Evolutionary conservation across 2,329 filamentous ascomycete genomes (phyloP), one percentile per base, ranked within the genome.

Genomic region (Xylariaceae sp.): DNA sequence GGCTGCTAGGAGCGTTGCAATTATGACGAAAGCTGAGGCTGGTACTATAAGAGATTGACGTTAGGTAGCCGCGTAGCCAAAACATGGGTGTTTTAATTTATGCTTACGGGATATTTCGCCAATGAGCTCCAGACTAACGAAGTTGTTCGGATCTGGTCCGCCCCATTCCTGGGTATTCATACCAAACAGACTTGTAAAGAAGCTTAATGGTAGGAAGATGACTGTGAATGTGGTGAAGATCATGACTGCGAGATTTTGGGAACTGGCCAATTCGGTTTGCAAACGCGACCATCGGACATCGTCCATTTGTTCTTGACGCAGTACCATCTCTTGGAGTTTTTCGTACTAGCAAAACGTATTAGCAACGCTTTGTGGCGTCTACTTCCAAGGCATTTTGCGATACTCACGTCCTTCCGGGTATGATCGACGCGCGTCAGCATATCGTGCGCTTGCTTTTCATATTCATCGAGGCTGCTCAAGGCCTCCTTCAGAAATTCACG

Each of bases 81-180:
- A 7, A 9, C 9, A 4, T 37, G 7, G 16, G 27, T 13, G 11
- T 11, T 7, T 7, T 20, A 20, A 7, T 7, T 13, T 27, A 23
- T 15, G 30, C 64, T 16, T 53, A 68, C 66, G 70, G 3, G 80
- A 72, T 42, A 83, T 75, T 29, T 69, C 60, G 2, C 79, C 80
- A 18, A 83, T 80, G 3, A 72, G 70, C 11, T 57, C 60, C 6
- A 83, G 68, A 2, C 72, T 68, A 1, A 77, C 67, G 9, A 79
- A 74, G 18, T 78, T 72, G n/a, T 65, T 60, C 5, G 13, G 55
- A 7, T 65, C 58, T 13, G 72, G 72, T 2, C 75, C 78, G 24
- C 79, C 80, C 83, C 83, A 86, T 67, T 86, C 83, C 3, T 68
- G 71, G 2, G 82, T 83, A 61, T 87, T 87, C 78, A 87, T 86